A percentile compares a stretch with the other conserved stretches of the same genome.
Conservation (phyloP, 495 filamentous ascomycete species). For the Penicillium subrubescens region DNA sequence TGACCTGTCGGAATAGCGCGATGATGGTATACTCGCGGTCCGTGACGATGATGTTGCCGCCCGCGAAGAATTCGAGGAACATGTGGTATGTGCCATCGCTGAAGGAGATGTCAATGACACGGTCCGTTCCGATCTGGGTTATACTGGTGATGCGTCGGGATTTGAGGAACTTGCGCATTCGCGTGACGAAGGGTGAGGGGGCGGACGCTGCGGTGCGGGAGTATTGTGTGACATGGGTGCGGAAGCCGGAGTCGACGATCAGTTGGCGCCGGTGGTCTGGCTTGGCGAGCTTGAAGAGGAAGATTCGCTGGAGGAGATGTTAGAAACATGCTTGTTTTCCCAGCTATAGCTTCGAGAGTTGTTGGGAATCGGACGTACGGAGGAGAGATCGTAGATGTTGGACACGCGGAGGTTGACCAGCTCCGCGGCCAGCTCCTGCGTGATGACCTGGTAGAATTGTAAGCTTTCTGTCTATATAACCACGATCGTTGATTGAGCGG, state of each 20-base stretch:
- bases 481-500: background rate
- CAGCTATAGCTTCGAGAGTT: background rate
- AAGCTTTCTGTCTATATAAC: background rate
- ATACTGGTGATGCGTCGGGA: conserved; percentile 81
- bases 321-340: background rate
- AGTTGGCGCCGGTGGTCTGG: conserved; percentile 84
- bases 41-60: conserved; percentile 92
- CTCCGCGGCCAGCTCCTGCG: conserved; percentile 79
- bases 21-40: conserved; percentile 78
- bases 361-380: conserved; percentile 46
- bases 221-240: conserved; percentile 90
- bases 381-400: conserved; percentile 95
- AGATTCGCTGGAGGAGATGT: conserved; percentile 66
- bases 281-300: conserved; percentile 90
- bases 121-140: conserved; percentile 86
- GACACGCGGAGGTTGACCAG: conserved; percentile 78
- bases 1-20: conserved; percentile 76
- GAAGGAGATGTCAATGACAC: conserved; percentile 89
- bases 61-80: conserved; percentile 93
- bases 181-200: conserved; percentile 80
- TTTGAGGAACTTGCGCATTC: conserved; percentile 83
- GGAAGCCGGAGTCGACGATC: conserved; percentile 92
- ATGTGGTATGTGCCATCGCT: conserved; percentile 86
- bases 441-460: conserved; percentile 67
- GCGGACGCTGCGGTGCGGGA: conserved; percentile 78